Conservation (phyloP, 225 moss, liverwort and hornwort genomes). For the Thuidium tamariscinum region DNA sequence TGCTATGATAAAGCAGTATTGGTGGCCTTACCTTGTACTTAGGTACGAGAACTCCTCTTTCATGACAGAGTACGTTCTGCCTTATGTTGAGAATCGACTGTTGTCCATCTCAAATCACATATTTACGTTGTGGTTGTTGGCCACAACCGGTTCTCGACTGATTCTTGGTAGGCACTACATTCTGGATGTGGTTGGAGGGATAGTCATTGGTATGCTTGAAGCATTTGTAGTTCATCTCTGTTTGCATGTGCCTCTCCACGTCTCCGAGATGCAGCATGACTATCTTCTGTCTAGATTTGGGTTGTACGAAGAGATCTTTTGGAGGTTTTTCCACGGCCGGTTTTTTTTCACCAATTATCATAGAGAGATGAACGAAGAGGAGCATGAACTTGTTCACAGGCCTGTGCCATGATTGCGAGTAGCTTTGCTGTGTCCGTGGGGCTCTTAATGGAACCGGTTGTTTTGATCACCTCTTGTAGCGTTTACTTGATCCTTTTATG, state of each 20-base stretch:
- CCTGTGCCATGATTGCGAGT: neutral
- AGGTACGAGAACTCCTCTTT: neutral
- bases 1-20: neutral
- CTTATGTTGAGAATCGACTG: constrained; percentile 10
- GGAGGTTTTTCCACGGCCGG: constrained; percentile 4
- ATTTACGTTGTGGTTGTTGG: constrained; percentile 32
- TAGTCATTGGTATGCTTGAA: constrained; percentile 37
- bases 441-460: neutral
- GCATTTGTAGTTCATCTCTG: constrained; percentile 37
- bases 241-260: constrained; percentile 32
- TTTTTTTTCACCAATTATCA: constrained; percentile 8
- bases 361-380: neutral
- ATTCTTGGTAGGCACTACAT: constrained; percentile 56
- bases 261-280: constrained; percentile 35
- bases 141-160: constrained; percentile 41
- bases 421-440: neutral
- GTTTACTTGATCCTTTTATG: neutral
- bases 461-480: neutral
- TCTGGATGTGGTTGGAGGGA: constrained; percentile 55
- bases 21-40: neutral
- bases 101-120: neutral
- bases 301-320: neutral
- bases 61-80: constrained; percentile 11
- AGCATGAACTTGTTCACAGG: neutral
- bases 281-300: constrained; percentile 15